Evolutionary conservation across 2,329 filamentous ascomycete genomes (phyloP).

Genomic region (Aspergillus clavatus): DNA sequence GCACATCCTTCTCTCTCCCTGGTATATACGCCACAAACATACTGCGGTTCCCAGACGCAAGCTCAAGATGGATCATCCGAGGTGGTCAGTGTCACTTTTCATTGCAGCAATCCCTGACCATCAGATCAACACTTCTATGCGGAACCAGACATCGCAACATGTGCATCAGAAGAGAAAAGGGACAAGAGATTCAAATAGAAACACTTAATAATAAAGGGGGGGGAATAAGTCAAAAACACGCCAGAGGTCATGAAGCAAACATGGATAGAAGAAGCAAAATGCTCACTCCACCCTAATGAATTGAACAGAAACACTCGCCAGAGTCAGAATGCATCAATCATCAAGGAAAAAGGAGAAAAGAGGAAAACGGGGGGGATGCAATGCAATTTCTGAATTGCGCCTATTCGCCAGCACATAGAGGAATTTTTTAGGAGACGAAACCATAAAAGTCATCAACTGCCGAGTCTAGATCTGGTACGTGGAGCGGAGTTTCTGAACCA

Average conservation of each 20-base stretch:
- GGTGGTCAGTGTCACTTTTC: background rate
- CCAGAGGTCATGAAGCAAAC: background rate
- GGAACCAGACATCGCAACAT: slow-evolving; percentile 6
- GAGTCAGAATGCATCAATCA: background rate
- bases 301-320: slow-evolving; percentile 1
- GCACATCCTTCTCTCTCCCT: background rate
- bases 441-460: slow-evolving; percentile 13
- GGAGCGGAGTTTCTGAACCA: slow-evolving; percentile 39
- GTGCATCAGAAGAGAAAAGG: slow-evolving; percentile 6
- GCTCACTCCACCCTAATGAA: slow-evolving; percentile 5
- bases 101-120: slow-evolving; percentile 2
- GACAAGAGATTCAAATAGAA: slow-evolving; percentile 12
- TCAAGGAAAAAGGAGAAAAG: slow-evolving; percentile 2
- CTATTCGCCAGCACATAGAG: slow-evolving; percentile 14
- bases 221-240: slow-evolving; percentile 10
- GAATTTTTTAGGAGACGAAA: slow-evolving; percentile 14
- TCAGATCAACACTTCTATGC: slow-evolving; percentile 10
- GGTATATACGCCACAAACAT: slow-evolving; percentile 9
- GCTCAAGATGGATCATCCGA: background rate
- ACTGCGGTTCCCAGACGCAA: slow-evolving; percentile 8
- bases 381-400: slow-evolving; percentile 20
- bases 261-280: background rate
- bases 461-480: slow-evolving; percentile 39
- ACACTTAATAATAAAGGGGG: no score
- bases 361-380: slow-evolving; percentile 4